These are phyloP conservation scores for Kwoniella sp. DNA, from an alignment of 768 basidiomycete genomes.

Conservation along the genomic window DNA sequence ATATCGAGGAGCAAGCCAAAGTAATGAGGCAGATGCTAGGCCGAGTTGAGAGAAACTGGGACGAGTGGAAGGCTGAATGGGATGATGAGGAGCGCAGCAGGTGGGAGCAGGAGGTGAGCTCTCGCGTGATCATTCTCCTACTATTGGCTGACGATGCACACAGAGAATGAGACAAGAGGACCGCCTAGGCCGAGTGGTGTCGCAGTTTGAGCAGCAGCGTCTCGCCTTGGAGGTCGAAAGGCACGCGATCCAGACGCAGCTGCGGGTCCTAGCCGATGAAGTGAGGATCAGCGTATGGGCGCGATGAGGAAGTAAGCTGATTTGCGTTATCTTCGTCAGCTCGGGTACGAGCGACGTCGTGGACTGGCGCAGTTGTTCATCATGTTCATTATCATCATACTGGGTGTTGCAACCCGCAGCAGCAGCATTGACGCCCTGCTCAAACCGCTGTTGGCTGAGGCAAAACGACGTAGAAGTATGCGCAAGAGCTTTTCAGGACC, in stretches of 20 bases:
- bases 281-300: constrained; percentile 53
- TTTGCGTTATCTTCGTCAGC: constrained; percentile 52
- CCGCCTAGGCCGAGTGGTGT: constrained; percentile 71
- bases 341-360: constrained; percentile 80
- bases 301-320: background rate
- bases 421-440: constrained; percentile 33
- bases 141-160: constrained; percentile 1
- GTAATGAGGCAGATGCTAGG: constrained; percentile 70
- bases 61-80: constrained; percentile 29
- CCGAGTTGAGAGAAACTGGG: constrained; percentile 33
- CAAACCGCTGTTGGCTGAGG: constrained; percentile 37
- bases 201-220: constrained; percentile 57
- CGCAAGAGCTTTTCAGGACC: constrained; percentile 20
- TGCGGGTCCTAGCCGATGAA: constrained; percentile 76
- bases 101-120: constrained; percentile 41
- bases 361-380: constrained; percentile 83
- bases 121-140: background rate
- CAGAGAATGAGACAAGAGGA: constrained; percentile 45
- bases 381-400: constrained; percentile 73
- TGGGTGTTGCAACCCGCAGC: constrained; percentile 65
- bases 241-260: constrained; percentile 61
- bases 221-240: constrained; percentile 67
- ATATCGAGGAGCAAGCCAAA: constrained; percentile 82
- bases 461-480: constrained; percentile 20
- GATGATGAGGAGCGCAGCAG: constrained; percentile 28